Conservation (phyloP, 108 stramenopile species). For the Cyclotella atomus region DNA sequence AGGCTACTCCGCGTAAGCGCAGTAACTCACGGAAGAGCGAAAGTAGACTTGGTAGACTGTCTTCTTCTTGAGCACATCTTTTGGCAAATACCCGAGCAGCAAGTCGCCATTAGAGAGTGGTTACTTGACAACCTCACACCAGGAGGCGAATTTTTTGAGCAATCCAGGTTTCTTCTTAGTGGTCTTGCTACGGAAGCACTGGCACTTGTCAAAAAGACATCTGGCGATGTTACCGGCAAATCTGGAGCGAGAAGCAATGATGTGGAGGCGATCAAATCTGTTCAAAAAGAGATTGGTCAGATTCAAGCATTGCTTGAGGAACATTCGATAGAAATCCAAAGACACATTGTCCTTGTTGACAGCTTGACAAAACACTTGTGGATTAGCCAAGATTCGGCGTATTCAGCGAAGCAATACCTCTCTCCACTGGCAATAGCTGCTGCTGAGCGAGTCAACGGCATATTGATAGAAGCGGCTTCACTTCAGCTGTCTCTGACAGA, state of each 20-base stretch:
- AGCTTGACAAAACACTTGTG: slow-evolving; percentile 48
- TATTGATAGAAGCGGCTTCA: slow-evolving; percentile 36
- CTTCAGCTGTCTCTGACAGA: slow-evolving; percentile 33
- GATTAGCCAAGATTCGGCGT: slow-evolving; percentile 60
- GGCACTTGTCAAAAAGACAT: slow-evolving; percentile 54
- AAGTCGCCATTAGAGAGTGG: slow-evolving; percentile 58
- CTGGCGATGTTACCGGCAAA: slow-evolving; percentile 63
- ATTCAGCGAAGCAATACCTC: slow-evolving; percentile 58
- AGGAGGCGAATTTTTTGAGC: slow-evolving; percentile 26
- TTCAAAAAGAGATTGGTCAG: slow-evolving; percentile 42
- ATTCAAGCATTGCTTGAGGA: slow-evolving; percentile 45
- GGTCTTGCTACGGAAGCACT: slow-evolving; percentile 58
- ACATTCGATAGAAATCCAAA: slow-evolving; percentile 37
- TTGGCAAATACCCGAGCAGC: slow-evolving; percentile 68
- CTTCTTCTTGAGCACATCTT: slow-evolving; percentile 66
- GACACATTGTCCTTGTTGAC: slow-evolving; percentile 55
- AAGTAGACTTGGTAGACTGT: slow-evolving; percentile 68
- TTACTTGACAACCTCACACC: slow-evolving; percentile 70
- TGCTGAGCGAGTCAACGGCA: slow-evolving; percentile 17
- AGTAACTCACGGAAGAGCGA: slow-evolving; percentile 58
- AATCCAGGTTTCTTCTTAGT: slow-evolving; percentile 59
- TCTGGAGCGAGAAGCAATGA: slow-evolving; percentile 61
- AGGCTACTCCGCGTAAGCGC: slow-evolving; percentile 66
- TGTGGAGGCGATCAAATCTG: slow-evolving; percentile 43
- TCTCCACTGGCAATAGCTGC: slow-evolving; percentile 50